Evolutionary conservation across 208 protist species (phyloP).

Genomic region (Tritrichomonas musculus): DNA sequence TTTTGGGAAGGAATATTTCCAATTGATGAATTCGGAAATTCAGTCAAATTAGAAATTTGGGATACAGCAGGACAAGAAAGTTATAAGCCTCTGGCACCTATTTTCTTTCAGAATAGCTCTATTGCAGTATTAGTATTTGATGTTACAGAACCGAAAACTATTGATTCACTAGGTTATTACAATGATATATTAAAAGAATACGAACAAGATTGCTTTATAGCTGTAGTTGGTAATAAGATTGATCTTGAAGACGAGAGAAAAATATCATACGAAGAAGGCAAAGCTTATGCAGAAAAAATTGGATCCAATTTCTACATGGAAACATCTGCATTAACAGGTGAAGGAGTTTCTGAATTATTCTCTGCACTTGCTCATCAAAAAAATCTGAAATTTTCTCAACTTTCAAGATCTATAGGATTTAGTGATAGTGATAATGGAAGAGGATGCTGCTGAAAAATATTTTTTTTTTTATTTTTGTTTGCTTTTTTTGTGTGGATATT

Average conservation of each 20-base stretch:
- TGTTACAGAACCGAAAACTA: background rate
- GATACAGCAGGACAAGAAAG: slow-evolving; percentile 22
- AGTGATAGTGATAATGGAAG: no score
- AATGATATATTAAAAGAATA: background rate
- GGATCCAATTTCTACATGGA: background rate
- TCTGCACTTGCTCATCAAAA: background rate
- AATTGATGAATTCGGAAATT: background rate
- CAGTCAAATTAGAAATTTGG: background rate
- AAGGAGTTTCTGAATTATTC: background rate
- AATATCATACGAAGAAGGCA: background rate
- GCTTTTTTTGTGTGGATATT: no score
- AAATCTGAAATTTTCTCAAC: no score
- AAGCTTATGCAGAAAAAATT: background rate
- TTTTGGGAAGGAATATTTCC: background rate
- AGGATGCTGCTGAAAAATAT: no score
- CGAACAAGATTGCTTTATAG: background rate
- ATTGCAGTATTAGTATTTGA: background rate
- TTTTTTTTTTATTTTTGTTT: no score
- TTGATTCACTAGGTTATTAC: background rate
- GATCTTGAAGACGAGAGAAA: background rate
- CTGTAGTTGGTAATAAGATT: background rate
- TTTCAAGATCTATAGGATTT: no score
- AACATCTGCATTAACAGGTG: background rate
- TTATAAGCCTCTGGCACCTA: background rate
- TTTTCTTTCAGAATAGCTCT: background rate